Conservation (phyloP, 169 alveolate genomes). For the Babesia microti region DNA sequence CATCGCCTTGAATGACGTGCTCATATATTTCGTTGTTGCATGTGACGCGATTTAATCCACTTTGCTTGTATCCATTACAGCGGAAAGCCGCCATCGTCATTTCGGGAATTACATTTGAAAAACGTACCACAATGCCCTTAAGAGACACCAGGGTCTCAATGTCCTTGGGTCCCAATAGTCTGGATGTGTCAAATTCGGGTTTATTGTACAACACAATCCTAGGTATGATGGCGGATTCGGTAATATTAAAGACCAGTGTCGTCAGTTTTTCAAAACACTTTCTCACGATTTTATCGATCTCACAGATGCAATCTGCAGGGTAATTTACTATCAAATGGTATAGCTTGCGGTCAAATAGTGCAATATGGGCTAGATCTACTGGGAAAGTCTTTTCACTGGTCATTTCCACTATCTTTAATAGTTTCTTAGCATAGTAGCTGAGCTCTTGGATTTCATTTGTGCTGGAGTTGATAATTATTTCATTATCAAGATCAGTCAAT, state of each 20-base stretch:
- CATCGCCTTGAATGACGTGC: conserved; percentile 84
- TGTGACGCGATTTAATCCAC: conserved; percentile 57
- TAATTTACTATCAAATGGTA: conserved; percentile 76
- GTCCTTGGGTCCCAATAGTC: conserved; percentile 63
- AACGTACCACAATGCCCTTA: conserved; percentile 90
- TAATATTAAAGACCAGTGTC: conserved; percentile 34
- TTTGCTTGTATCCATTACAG: conserved; percentile 78
- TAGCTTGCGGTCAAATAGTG: conserved; percentile 65
- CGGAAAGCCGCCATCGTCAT: conserved; percentile 93
- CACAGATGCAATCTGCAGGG: conserved; percentile 88
- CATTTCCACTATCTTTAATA: no score
- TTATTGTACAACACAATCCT: conserved; percentile 60
- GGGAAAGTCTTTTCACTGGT: conserved; percentile 48
- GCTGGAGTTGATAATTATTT: conserved; percentile 26
- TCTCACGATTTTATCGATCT: conserved; percentile 79
- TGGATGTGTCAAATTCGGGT: conserved; percentile 45
- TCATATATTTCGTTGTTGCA: conserved; percentile 75
- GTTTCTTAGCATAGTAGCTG: no score
- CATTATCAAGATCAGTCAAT: conserved; percentile 49
- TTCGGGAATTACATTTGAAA: conserved; percentile 92
- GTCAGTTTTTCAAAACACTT: conserved; percentile 65
- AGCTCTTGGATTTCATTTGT: no score
- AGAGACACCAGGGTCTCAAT: conserved; percentile 79
- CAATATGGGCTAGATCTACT: conserved; percentile 76
- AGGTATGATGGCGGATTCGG: conserved; percentile 53